A percentile compares a stretch with the other conserved stretches of the same genome.
These are phyloP conservation scores for Hypoxylon sp. DNA, from an alignment of 2,329 filamentous ascomycete genomes.

Conservation along the genomic window DNA sequence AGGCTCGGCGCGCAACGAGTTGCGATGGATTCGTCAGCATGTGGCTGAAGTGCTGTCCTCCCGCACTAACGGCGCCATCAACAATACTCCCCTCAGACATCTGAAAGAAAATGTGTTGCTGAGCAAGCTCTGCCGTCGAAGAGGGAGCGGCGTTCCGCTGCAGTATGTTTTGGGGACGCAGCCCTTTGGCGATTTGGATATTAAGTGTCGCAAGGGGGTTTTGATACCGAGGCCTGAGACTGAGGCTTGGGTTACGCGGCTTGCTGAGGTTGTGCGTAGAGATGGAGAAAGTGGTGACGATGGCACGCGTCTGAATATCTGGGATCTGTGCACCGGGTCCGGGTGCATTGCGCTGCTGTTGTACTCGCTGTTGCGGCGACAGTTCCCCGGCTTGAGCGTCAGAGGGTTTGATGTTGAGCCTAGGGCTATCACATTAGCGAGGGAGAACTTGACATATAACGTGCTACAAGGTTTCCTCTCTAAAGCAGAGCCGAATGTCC, in stretches of 20 bases:
- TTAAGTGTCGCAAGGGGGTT: constrained; percentile 82
- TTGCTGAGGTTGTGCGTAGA: constrained; percentile 58
- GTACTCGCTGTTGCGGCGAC: constrained; percentile 70
- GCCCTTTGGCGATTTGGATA: constrained; percentile 87
- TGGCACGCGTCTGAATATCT: constrained; percentile 67
- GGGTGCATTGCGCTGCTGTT: constrained; percentile 90
- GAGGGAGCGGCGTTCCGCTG: constrained; percentile 78
- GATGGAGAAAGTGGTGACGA: constrained; percentile 31
- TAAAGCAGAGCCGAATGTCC: constrained; percentile 52
- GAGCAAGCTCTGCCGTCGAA: constrained; percentile 62
- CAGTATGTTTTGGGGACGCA: constrained; percentile 93
- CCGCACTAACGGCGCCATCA: not conserved
- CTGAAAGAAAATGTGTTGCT: constrained; percentile 46
- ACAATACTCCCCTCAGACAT: not conserved
- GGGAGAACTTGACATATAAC: constrained; percentile 73
- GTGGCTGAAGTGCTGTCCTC: constrained; percentile 41
- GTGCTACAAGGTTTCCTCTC: constrained; percentile 42
- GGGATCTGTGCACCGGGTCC: constrained; percentile 92
- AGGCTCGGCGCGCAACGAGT: constrained; percentile 75
- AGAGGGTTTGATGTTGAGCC: constrained; percentile 81
- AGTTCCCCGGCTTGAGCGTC: constrained; percentile 64
- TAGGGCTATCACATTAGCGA: constrained; percentile 75
- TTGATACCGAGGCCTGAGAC: constrained; percentile 88
- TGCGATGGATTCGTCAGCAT: constrained; percentile 80
- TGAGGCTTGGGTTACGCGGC: constrained; percentile 74